Evolutionary conservation across 768 basidiomycete genomes (phyloP), one percentile per base, ranked within the genome.

Genomic region (Trametes punicea): DNA sequence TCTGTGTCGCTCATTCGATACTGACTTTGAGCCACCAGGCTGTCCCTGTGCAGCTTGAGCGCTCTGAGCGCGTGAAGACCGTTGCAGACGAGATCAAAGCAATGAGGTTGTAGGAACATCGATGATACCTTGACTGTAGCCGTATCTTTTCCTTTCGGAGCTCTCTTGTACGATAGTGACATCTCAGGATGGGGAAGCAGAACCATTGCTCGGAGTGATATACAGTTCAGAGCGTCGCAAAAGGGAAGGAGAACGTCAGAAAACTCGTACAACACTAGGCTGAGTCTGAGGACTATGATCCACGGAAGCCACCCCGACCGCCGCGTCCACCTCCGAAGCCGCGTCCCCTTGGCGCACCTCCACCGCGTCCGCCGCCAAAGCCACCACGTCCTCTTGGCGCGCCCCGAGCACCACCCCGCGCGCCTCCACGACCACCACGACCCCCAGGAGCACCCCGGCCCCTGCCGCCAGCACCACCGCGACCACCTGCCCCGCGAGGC

Each of bases 31-130:
- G 9, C 26, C 41, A 27, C 27, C 59, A 85, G 84, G 72, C 69
- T 9, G 71, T 81, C 29, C 69, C 73, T 16, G 69, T 69, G 44
- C 84, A 87, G 61, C 70, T 74, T 51, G 78, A 79, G 66, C 80
- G 86, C 34, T 73, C 78, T 16, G 69, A 74, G 50, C 71, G 77
- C 51, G 70, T 81, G 2, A 76, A 75, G 62, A 64, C 63, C 8
- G 79, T 79, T 5, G 72, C 74, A 6, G 68, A 67, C 31, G 81
- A 86, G 56, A 71, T 83, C 27, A 84, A 81, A 57, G 69, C 74
- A 6, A 56, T 83, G 57, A 81, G 77, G 60, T 67, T 72, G 31
- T 83, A 67, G 78, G 9, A 46, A 21, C 8, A 25, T 13, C 10
- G 20, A 16, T 33, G 25, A 57, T 55, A 53, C 52, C 53, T 46